phyloP scores from a whole-genome alignment of 331 rosid genomes.

The Cydonia oblonga region DNA sequence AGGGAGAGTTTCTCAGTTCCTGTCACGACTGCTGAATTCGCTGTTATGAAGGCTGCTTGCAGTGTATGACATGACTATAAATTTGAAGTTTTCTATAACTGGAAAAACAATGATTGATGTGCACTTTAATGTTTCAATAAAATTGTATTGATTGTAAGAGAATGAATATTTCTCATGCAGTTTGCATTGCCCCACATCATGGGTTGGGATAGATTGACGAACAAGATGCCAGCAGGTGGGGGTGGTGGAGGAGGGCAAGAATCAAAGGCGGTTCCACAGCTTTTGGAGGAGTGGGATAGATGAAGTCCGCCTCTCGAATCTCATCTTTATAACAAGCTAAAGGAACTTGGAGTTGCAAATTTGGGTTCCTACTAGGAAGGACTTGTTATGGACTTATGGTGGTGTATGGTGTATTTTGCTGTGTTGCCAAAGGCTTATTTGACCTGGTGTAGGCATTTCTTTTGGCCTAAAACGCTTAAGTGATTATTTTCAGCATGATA shows the following conservation, averaged over 20 bases:
- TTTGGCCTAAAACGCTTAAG: background rate
- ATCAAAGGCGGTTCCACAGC: conserved; percentile 20
- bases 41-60: conserved; percentile 91
- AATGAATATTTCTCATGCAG: conserved; percentile 23
- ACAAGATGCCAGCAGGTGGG: conserved; percentile 20
- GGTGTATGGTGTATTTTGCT: background rate
- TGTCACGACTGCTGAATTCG: conserved; percentile 68
- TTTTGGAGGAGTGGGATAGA: conserved; percentile 69
- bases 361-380: background rate
- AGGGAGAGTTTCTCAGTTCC: conserved; percentile 58
- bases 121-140: background rate
- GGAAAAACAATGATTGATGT: background rate
- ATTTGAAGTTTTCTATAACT: conserved; percentile 3
- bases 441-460: background rate
- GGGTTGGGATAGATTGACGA: conserved; percentile 73
- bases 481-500: background rate
- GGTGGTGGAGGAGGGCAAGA: conserved; percentile 16
- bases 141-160: background rate
- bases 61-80: conserved; percentile 39
- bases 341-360: background rate
- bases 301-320: conserved; percentile 13
- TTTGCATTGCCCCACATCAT: conserved; percentile 80
- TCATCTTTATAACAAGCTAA: background rate
- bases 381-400: background rate
- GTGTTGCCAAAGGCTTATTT: background rate